A percentile compares a stretch with the other conserved stretches of the same genome.
Conservation (phyloP, 2,329 filamentous ascomycete genomes). For the Neoarthrinium moseri region DNA sequence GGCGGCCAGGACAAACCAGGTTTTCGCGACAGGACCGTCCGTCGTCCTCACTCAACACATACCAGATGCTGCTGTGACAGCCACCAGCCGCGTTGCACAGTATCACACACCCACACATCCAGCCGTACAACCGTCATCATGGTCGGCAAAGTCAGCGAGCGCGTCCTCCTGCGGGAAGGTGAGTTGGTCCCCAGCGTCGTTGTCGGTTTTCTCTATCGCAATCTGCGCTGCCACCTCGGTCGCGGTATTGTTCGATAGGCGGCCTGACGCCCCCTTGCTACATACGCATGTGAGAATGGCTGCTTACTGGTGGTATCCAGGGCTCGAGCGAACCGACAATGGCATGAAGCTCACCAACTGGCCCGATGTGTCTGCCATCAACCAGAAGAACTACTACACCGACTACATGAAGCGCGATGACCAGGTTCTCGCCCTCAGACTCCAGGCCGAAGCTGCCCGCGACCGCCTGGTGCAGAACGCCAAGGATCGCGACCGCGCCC, state of each 20-base stretch:
- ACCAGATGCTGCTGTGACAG: slow-evolving; percentile 6
- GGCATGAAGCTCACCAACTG: slow-evolving; percentile 94
- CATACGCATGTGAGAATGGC: neutral
- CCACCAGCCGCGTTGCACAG: slow-evolving; percentile 5
- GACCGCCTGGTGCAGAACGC: slow-evolving; percentile 82
- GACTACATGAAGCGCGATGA: slow-evolving; percentile 99
- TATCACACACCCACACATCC: neutral
- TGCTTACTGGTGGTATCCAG: slow-evolving; percentile 43
- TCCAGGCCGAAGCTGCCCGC: slow-evolving; percentile 83
- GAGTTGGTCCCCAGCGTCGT: too few species aligned
- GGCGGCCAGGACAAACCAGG: too few species aligned
- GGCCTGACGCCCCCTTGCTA: neutral
- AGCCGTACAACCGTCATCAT: slow-evolving; percentile 38
- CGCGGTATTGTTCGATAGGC: neutral
- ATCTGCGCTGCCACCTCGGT: neutral
- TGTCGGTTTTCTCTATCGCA: slow-evolving; percentile 3
- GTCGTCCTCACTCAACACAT: slow-evolving; percentile 5
- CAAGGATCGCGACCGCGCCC: slow-evolving; percentile 81
- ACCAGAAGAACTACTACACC: slow-evolving; percentile 99
- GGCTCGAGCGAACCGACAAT: slow-evolving; percentile 95
- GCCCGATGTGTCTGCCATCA: slow-evolving; percentile 91
- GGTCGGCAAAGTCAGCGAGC: slow-evolving; percentile 66
- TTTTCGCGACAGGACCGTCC: slow-evolving; percentile 1
- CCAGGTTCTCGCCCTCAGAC: slow-evolving; percentile 83
- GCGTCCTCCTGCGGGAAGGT: slow-evolving; percentile 64